Conservation (phyloP, 305 asterid species). For the Fraxinus sp. region DNA sequence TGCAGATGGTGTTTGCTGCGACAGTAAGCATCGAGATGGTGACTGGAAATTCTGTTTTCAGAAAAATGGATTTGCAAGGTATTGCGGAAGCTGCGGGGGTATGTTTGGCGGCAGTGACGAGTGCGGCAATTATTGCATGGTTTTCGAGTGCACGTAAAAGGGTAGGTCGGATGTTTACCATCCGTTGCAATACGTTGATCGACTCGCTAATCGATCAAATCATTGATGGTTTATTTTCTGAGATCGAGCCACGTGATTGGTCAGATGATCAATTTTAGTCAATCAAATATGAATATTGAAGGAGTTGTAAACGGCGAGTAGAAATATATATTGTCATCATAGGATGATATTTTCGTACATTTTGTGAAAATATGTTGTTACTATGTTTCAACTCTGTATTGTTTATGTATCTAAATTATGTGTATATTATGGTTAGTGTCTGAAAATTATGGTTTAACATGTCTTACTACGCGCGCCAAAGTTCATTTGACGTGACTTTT, state of each 20-base stretch:
- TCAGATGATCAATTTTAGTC: conserved; percentile 29
- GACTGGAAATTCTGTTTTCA: conserved; percentile 77
- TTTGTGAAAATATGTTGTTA: not conserved
- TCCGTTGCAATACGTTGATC: conserved; percentile 71
- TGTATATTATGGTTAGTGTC: not conserved
- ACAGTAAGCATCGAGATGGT: conserved; percentile 61
- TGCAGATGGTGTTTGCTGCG: conserved; percentile 79
- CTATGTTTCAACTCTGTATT: not conserved
- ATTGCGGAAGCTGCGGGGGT: conserved; percentile 67
- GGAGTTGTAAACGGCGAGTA: not conserved
- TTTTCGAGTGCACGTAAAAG: conserved; percentile 67
- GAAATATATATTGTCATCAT: not conserved
- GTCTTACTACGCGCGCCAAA: too few relatives aligned
- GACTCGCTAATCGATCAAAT: conserved; percentile 74
- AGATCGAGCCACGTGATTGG: conserved; percentile 42
- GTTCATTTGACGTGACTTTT: too few relatives aligned
- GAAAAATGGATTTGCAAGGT: conserved; percentile 67
- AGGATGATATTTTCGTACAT: not conserved
- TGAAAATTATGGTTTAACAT: not conserved
- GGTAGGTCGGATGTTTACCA: conserved; percentile 63
- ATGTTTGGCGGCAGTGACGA: conserved; percentile 61
- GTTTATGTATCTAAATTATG: not conserved
- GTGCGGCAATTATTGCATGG: conserved; percentile 84
- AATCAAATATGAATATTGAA: not conserved
- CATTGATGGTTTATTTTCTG: conserved; percentile 78